These are phyloP conservation scores for Geotrichum cucujoidarum DNA, from an alignment of 1,139 yeast genomes.

Conservation along the genomic window DNA sequence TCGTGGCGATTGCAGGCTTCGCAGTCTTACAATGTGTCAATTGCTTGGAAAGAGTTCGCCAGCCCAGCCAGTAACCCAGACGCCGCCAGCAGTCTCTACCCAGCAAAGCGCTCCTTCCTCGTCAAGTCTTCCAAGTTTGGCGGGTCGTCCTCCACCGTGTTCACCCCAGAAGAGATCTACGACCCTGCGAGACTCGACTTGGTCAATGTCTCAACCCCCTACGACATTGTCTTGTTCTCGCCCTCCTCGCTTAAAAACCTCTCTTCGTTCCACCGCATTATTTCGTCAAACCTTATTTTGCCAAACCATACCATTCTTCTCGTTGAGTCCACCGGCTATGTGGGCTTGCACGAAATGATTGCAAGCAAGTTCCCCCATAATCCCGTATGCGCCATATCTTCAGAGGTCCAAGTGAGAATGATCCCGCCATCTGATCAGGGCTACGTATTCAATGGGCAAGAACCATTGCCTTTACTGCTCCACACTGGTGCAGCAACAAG, in stretches of 20 bases:
- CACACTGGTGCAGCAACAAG: slow-evolving; percentile 19
- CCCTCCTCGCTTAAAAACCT: slow-evolving; percentile 30
- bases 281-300: slow-evolving; percentile 22
- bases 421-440: slow-evolving; percentile 17
- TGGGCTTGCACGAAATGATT: slow-evolving; percentile 32
- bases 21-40: slow-evolving; percentile 23
- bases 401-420: slow-evolving; percentile 21
- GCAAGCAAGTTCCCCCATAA: slow-evolving; percentile 27
- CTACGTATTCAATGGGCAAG: slow-evolving; percentile 16
- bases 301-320: slow-evolving; percentile 31
- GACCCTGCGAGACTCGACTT: slow-evolving; percentile 15
- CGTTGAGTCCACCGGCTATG: slow-evolving; percentile 33
- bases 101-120: slow-evolving; percentile 15
- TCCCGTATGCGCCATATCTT: slow-evolving; percentile 28
- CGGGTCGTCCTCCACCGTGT: slow-evolving; percentile 18
- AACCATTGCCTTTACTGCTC: slow-evolving; percentile 18
- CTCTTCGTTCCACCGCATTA: slow-evolving; percentile 12
- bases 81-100: slow-evolving; percentile 5
- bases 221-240: slow-evolving; percentile 32
- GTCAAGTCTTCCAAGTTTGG: slow-evolving; percentile 31
- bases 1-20: slow-evolving; percentile 29
- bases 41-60: slow-evolving; percentile 25
- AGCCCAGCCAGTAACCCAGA: slow-evolving; percentile 6
- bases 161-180: slow-evolving; percentile 16
- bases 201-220: slow-evolving; percentile 19